Conservation (phyloP, 306 rosid genomes). For the Arachis hypogaea region DNA sequence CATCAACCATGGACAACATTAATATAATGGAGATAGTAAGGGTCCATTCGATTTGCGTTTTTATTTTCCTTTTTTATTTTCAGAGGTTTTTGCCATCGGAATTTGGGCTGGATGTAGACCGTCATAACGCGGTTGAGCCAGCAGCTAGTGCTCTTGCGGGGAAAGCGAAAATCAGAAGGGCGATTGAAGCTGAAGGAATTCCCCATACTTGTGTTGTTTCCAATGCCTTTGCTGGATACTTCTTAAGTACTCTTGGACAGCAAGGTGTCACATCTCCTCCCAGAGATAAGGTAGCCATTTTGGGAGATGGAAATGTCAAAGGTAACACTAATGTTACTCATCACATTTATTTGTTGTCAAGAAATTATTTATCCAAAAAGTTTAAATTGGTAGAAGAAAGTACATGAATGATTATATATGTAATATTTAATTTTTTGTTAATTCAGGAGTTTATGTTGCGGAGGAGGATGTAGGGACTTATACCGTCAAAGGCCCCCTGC, state of each 20-base stretch:
- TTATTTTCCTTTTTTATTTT: too few species aligned
- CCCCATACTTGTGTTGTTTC: constrained; percentile 30
- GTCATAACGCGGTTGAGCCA: constrained; percentile 29
- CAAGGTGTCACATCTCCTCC: constrained; percentile 29
- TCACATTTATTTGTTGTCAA: too few species aligned
- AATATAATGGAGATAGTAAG: too few species aligned
- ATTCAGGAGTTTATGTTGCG: constrained; percentile 15
- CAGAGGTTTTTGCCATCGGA: constrained; percentile 42
- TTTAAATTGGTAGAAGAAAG: too few species aligned
- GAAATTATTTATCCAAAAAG: too few species aligned
- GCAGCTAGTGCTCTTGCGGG: neutral
- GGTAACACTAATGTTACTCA: constrained; percentile 7
- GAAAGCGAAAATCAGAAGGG: constrained; percentile 33
- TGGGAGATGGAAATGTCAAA: constrained; percentile 41
- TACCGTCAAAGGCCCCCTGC: constrained; percentile 32
- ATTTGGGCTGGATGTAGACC: constrained; percentile 38
- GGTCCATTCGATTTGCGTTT: too few species aligned
- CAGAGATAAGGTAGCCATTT: constrained; percentile 34
- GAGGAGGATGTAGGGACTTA: constrained; percentile 32
- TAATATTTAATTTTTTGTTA: too few species aligned
- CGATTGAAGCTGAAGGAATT: constrained; percentile 36
- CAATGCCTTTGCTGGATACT: constrained; percentile 28
- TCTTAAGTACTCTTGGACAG: constrained; percentile 25
- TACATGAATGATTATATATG: too few species aligned
- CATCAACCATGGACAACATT: too few species aligned